These are phyloP conservation scores for Amniculicola lignicola DNA, from an alignment of 495 filamentous ascomycete species.

Conservation along the genomic window DNA sequence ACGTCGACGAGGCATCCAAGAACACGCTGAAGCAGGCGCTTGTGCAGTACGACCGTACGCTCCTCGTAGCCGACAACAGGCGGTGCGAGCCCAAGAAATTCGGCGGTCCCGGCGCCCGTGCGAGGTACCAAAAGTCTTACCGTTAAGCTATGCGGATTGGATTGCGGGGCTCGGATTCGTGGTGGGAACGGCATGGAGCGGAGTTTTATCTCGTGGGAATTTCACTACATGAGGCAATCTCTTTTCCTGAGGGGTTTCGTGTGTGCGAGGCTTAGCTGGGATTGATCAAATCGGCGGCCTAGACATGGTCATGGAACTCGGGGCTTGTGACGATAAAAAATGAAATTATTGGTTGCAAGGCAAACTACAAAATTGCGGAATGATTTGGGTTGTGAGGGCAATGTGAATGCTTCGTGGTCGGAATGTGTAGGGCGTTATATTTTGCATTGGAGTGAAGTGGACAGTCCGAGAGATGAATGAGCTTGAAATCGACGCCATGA, in stretches of 20 bases:
- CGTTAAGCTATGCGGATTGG: conserved; percentile 48
- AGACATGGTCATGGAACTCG: conserved; percentile 6
- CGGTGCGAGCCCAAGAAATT: conserved; percentile 57
- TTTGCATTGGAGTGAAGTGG: too few relatives aligned
- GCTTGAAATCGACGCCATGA: too few relatives aligned
- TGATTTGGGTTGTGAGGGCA: too few relatives aligned
- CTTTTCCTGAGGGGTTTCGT: conserved; percentile 2
- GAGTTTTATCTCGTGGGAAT: conserved; percentile 30
- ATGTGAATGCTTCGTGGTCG: too few relatives aligned
- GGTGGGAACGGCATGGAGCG: conserved; percentile 17
- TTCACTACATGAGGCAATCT: conserved; percentile 12
- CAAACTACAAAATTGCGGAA: neutral
- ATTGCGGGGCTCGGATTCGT: neutral
- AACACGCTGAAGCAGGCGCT: conserved; percentile 96
- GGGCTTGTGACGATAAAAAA: conserved; percentile 28
- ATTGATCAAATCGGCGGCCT: neutral
- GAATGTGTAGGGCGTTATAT: too few relatives aligned
- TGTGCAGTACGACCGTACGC: conserved; percentile 89
- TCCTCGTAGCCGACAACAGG: conserved; percentile 96
- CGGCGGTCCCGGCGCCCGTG: conserved; percentile 85
- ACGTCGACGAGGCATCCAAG: conserved; percentile 99
- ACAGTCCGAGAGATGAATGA: too few relatives aligned
- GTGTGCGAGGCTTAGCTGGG: conserved; percentile 12
- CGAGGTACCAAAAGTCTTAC: conserved; percentile 93
- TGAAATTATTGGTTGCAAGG: conserved; percentile 27